Evolutionary conservation across 2,329 filamentous ascomycete species (phyloP), one percentile per base, ranked within the genome.

Genomic region (Colletotrichum tabaci): DNA sequence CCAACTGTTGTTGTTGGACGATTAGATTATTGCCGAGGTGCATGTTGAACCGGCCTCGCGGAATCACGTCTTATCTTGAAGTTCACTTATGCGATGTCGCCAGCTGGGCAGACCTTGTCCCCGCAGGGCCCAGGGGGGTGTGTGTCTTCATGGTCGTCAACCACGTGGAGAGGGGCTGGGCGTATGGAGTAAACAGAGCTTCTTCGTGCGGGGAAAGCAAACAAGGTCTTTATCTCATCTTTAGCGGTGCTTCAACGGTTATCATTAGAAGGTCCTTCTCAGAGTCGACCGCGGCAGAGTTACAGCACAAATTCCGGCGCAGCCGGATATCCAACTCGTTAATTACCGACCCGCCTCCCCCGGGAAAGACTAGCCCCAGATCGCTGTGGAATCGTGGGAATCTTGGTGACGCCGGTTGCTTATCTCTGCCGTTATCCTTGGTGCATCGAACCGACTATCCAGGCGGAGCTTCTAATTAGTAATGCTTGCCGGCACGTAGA

Each of bases 401-500:
- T 42, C 21, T 12, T 23, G 42, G 38, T n/a, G 44, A 42, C 9
- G 21, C 44, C 16, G 53, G 10, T 35, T 40, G 30, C 55, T 42
- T 56, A 56, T 67, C 65, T 63, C 12, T n/a, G 57, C 21, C 16
- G 38, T 67, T 63, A 67, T 62, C 65, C 63, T 67, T 8, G n/a
- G 40, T 15, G 21, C 44, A 55, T 21, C 9, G n/a, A 21, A 26
- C 49, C 42, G 40, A 26, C 18, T 40, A 18, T n/a, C 65, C n/a
- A 49, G 7, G 8, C n/a, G 50, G 16, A 47, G n/a, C 18, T 5
- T 9, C 18, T 26, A 1, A 16, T 3, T 4, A 26, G 26, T 26
- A 26, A 26, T 26, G 23, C 2, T 44, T 16, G 10, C 44, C n/a
- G 18, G 15, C 21, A 12, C 8, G 18, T 9, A 9, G 21, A n/a